A percentile compares a stretch with the other conserved stretches of the same genome.
Conservation (phyloP, 1,139 yeast species). For the Blastobotrys proliferans region DNA sequence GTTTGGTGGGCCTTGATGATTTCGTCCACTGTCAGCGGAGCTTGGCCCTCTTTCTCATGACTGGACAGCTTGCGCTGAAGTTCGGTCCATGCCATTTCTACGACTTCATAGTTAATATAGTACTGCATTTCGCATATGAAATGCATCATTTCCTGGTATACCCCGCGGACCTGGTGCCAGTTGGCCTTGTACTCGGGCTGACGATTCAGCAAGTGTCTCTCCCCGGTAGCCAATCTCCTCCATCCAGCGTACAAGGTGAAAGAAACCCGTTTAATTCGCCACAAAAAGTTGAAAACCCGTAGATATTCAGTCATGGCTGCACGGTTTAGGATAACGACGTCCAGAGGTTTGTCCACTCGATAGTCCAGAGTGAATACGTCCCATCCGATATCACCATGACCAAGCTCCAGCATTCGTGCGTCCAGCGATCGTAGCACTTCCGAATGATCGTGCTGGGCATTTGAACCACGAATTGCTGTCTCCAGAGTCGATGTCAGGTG, state of each 20-base stretch:
- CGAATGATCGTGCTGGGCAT: conserved; percentile 46
- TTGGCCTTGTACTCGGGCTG: conserved; percentile 10
- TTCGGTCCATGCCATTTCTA: conserved; percentile 39
- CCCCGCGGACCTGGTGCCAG: conserved; percentile 32
- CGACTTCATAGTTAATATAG: conserved; percentile 38
- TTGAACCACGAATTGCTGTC: conserved; percentile 63
- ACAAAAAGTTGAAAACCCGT: conserved; percentile 77
- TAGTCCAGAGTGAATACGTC: conserved; percentile 89
- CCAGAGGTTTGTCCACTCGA: conserved; percentile 54
- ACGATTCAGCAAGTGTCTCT: conserved; percentile 13
- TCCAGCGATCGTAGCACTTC: conserved; percentile 58
- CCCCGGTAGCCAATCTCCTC: conserved; percentile 35
- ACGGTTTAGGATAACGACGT: conserved; percentile 35
- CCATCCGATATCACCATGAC: conserved; percentile 70
- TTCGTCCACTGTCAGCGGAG: conserved; percentile 35
- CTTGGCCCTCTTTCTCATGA: conserved; percentile 17
- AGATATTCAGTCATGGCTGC: conserved; percentile 57
- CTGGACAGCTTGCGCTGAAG: conserved; percentile 28
- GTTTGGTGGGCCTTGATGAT: conserved; percentile 34
- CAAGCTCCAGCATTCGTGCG: conserved; percentile 69
- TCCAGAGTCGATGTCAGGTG: conserved; percentile 62
- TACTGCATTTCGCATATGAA: conserved; percentile 38
- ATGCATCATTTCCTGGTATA: conserved; percentile 36
- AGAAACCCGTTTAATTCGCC: conserved; percentile 68
- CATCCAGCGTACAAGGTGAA: conserved; percentile 49